Base-by-base conservation (phyloP, 2,329 filamentous ascomycete genomes). In the Ophiostoma montium region DNA sequence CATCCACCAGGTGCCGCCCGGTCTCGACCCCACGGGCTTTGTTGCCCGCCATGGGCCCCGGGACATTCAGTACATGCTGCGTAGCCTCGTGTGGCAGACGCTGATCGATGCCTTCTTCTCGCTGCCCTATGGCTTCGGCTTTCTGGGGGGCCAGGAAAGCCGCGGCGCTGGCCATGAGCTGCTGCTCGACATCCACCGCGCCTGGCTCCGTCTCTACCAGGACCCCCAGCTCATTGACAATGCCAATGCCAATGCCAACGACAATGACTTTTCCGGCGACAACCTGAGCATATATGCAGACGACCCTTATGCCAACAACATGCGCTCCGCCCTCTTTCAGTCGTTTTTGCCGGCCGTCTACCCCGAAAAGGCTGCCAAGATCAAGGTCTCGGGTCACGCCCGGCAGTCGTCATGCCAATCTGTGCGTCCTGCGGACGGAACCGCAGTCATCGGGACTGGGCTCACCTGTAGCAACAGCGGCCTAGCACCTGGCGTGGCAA, bases 101-200 rank as follows among this genome's bases (percentile, higher is more conserved):
- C 33, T 61, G 15, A 30, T 57, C 3, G 52, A 56, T 0, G 58
- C 54, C 0, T 61, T 60, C 45, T 61, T 61, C 50, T 54, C 54
- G 3, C 32, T 43, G 21, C 57, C 58, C 1, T 57, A 57, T 48
- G 58, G 58, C 12, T 56, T 58, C 18, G 58, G 58, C 18, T 54
- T 55, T 21, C 38, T 60, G 1, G 58, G 57, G 6, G 33, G 48
- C 0, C 49, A 50, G 4, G 30, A 48, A 3, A 51, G 53, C 2
- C 42, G 41, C 18, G 27, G 27, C 33, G 38, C 39, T 2, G 49
- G 49, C 15, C 45, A 41, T 4, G 33, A 53, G 30, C 44, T 44
- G 35, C 48, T 60, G 5, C 16, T 56, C 2, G 50, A 51, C 8
- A 13, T 58, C 7, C 55, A 55, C 33, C 48, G 46, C 3, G 38